Conservation (phyloP, 140 eudicot genomes). For the Flaveria floridana region DNA sequence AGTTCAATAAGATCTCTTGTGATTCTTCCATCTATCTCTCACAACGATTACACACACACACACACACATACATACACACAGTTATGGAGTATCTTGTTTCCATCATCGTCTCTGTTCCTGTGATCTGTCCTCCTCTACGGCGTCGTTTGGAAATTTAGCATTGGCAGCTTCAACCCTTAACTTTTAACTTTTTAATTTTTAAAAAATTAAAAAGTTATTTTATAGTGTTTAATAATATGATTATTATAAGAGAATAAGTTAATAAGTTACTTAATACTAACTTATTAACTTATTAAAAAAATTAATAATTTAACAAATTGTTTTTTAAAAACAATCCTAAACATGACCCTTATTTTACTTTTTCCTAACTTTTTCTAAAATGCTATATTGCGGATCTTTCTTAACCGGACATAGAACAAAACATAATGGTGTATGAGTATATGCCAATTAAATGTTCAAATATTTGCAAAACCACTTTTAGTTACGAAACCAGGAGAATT, state of each 20-base stretch:
- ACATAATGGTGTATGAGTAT: background rate
- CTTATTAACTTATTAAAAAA: too few relatives aligned
- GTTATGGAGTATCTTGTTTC: constrained; percentile 26
- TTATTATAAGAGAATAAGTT: too few relatives aligned
- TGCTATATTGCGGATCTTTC: background rate
- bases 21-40: constrained; percentile 51
- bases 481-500: too few relatives aligned
- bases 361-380: background rate
- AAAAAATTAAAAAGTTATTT: too few relatives aligned
- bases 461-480: too few relatives aligned
- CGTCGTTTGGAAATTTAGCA: background rate
- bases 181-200: too few relatives aligned
- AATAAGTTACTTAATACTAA: too few relatives aligned
- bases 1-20: constrained; percentile 53
- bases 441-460: too few relatives aligned
- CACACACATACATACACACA: background rate
- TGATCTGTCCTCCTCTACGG: background rate
- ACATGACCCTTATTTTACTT: background rate
- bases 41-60: constrained; percentile 16
- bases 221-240: too few relatives aligned
- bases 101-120: constrained; percentile 14
- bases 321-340: too few relatives aligned
- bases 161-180: background rate
- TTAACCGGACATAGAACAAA: background rate
- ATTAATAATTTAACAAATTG: too few relatives aligned